phyloP scores from a whole-genome alignment of 306 rosid genomes.

The Rubus parviflorus region DNA sequence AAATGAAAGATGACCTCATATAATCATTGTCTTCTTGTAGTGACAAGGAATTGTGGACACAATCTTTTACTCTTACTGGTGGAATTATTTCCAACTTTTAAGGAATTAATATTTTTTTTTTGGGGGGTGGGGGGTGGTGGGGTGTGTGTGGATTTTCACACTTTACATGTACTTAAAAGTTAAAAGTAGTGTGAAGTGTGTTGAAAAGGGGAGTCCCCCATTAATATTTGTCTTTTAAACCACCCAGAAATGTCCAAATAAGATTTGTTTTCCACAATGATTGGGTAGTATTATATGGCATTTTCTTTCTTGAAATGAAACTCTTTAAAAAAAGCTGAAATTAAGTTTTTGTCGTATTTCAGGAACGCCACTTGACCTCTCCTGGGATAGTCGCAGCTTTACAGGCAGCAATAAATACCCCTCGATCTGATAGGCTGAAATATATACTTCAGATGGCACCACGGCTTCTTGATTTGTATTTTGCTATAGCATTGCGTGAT shows the following conservation, averaged over 20 bases:
- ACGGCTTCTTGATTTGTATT: conserved; percentile 71
- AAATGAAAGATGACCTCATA: background rate
- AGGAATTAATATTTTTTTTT: background rate
- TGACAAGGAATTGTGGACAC: background rate
- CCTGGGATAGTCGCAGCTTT: conserved; percentile 69
- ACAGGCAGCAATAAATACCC: conserved; percentile 57
- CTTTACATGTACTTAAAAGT: too few species aligned
- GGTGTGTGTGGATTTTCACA: too few species aligned
- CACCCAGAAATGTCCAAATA: background rate
- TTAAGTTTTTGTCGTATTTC: conserved; percentile 31
- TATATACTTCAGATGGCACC: conserved; percentile 66
- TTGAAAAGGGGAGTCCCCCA: background rate
- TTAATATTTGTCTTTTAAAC: background rate
- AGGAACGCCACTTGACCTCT: conserved; percentile 98
- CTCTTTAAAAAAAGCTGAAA: conserved; percentile 12
- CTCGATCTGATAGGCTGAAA: conserved; percentile 83
- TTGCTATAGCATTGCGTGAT: conserved; percentile 60
- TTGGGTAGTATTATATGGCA: background rate
- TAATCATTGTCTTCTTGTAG: background rate
- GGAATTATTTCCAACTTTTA: background rate
- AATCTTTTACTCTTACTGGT: background rate
- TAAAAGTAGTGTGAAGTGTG: background rate
- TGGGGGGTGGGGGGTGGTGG: too few species aligned
- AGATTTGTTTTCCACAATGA: background rate
- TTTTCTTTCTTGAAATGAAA: background rate